Conservation (phyloP, 2,329 filamentous ascomycete species). For the Didymosphaeria variabile region DNA sequence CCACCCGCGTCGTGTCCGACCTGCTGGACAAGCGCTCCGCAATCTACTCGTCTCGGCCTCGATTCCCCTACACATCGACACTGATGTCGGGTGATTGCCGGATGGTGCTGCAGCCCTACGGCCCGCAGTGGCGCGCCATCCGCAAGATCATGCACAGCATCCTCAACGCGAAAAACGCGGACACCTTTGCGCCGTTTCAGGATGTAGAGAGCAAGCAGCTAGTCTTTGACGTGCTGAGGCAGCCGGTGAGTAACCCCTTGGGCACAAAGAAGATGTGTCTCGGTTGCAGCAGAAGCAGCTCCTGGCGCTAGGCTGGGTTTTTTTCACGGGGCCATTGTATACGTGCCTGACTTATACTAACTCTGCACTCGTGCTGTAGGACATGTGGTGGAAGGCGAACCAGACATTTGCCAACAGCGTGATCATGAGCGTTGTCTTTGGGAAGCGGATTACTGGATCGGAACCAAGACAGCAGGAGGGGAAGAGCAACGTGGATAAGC, state of each 20-base stretch:
- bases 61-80: constrained; percentile 29
- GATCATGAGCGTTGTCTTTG: constrained; percentile 48
- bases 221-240: constrained; percentile 35
- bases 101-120: constrained; percentile 44
- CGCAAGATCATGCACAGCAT: constrained; percentile 47
- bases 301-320: no score
- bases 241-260: constrained; percentile 15
- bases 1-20: constrained; percentile 22
- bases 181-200: constrained; percentile 42
- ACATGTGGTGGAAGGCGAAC: constrained; percentile 36
- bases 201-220: constrained; percentile 41
- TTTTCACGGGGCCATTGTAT: no score
- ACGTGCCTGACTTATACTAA: no score
- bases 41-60: constrained; percentile 29
- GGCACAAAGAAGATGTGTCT: no score
- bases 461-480: constrained; percentile 2
- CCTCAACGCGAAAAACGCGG: constrained; percentile 33
- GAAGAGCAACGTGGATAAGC: constrained; percentile 28
- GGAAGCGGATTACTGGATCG: constrained; percentile 22
- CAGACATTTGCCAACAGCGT: constrained; percentile 41
- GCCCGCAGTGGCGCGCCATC: constrained; percentile 34
- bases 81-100: constrained; percentile 39
- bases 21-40: constrained; percentile 29
- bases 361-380: neutral
- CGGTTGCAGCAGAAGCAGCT: no score